Evolutionary conservation across 768 basidiomycete species (phyloP).

Genomic region (Scleroderma bovista): DNA sequence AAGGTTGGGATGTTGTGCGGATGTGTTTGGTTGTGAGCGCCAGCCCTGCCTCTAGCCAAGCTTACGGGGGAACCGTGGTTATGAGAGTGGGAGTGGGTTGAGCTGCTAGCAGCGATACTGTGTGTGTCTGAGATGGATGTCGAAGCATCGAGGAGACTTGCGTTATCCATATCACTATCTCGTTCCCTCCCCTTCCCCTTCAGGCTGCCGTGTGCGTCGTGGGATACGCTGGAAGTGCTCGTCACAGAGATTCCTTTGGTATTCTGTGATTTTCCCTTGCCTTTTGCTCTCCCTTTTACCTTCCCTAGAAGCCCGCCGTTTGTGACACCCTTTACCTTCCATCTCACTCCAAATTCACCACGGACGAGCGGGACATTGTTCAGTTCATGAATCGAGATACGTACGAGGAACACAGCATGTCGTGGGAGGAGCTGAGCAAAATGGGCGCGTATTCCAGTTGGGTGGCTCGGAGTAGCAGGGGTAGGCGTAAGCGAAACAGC

Average conservation of each 20-base stretch:
- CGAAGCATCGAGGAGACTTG: constrained; percentile 22
- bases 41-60: neutral
- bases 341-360: constrained; percentile 64
- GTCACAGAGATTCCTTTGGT: neutral
- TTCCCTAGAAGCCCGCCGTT: constrained; percentile 39
- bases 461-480: neutral
- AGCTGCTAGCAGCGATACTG: constrained; percentile 24
- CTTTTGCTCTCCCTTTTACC: constrained; percentile 29
- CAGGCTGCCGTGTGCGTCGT: neutral
- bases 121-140: constrained; percentile 20
- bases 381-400: constrained; percentile 59
- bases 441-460: constrained; percentile 46
- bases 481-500: neutral
- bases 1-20: constrained; percentile 22
- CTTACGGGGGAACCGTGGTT: constrained; percentile 7
- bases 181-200: constrained; percentile 8
- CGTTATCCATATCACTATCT: constrained; percentile 21
- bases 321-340: constrained; percentile 63
- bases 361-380: constrained; percentile 65
- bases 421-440: constrained; percentile 56
- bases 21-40: neutral
- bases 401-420: constrained; percentile 62
- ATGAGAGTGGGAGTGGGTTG: constrained; percentile 16
- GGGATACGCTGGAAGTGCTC: neutral
- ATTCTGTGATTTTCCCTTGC: constrained; percentile 12